phyloP scores from a whole-genome alignment of 495 filamentous ascomycete species.

The Penicillium steckii region DNA sequence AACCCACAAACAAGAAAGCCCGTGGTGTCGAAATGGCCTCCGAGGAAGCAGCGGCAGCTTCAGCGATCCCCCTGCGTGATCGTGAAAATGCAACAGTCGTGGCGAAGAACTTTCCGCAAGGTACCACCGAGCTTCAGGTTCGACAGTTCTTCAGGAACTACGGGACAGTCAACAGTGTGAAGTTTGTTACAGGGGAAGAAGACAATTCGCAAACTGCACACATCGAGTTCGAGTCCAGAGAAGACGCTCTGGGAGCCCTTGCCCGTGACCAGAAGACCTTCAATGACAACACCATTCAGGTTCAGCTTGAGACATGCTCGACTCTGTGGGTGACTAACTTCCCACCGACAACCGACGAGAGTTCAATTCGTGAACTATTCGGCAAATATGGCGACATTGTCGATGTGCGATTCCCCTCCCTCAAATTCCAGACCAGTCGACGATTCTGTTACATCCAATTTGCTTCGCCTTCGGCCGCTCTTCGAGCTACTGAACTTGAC shows the following conservation, averaged over 20 bases:
- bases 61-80: conserved; percentile 64
- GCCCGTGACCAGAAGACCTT: conserved; percentile 76
- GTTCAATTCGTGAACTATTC: conserved; percentile 75
- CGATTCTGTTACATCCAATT: conserved; percentile 96
- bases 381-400: conserved; percentile 75
- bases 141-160: conserved; percentile 88
- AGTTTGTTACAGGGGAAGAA: conserved; percentile 57
- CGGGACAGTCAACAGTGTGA: conserved; percentile 76
- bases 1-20: conserved; percentile 54
- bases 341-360: conserved; percentile 79
- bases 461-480: conserved; percentile 59
- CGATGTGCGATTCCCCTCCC: conserved; percentile 83
- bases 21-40: conserved; percentile 48
- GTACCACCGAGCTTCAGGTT: conserved; percentile 67
- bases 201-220: conserved; percentile 63
- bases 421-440: conserved; percentile 82
- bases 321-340: conserved; percentile 92
- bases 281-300: conserved; percentile 65
- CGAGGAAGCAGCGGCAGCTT: conserved; percentile 26
- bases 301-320: conserved; percentile 67
- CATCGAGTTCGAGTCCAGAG: conserved; percentile 79
- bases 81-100: conserved; percentile 86
- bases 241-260: conserved; percentile 78
- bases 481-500: conserved; percentile 67
- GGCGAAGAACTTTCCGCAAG: conserved; percentile 68